Base-by-base conservation (phyloP, 441 rosid genomes). In the Euphorbia schlechtendalii region DNA sequence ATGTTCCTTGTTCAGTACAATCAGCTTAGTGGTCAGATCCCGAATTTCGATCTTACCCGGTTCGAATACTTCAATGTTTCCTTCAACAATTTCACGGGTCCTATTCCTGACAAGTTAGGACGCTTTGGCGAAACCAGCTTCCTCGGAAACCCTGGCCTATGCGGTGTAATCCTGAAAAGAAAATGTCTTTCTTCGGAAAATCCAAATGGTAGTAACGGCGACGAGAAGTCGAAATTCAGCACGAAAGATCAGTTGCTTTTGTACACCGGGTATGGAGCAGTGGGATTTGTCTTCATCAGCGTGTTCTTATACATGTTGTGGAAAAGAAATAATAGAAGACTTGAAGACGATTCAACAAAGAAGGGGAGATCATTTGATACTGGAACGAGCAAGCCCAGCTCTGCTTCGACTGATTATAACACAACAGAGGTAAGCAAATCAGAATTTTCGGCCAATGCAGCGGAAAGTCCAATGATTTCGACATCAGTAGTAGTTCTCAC, bases 1-100 rank as follows among this genome's bases (percentile, higher is more conserved):
- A 51, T 61, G 68, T 79, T 84, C 59, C 74, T 72, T 21, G 85
- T 77, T 68, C 82, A 81, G 73, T 66, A 76, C 21, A 84, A 82
- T 68, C 73, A 71, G 56, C 71, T 84, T 17, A 80, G 75, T 14
- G 89, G 85, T 43, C 41, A 69, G 41, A 69, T 84, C 40, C 84
- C 84, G 0, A 17, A 57, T 5, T 79, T 84, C 17, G 79, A 80
- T 58, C 81, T 84, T 68, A 56, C 70, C 56, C 76, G 76, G 11
- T 83, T 82, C 25, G 48, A 53, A 3, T 27, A 67, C 20, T 84
- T 84, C 79, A 84, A 84, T 57, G 82, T 82, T 68, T 84, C 89
- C 69, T 74, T 58, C 81, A 80, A 84, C 45, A 61, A 74, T 59
- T 70, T 84, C 55, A 65, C 66, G 5, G 88, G 88, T 62, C 75